A percentile compares a stretch with the other conserved stretches of the same genome.
These are phyloP conservation scores for Penicillium sp. DNA, from an alignment of 2,329 filamentous ascomycete species.

Conservation along the genomic window DNA sequence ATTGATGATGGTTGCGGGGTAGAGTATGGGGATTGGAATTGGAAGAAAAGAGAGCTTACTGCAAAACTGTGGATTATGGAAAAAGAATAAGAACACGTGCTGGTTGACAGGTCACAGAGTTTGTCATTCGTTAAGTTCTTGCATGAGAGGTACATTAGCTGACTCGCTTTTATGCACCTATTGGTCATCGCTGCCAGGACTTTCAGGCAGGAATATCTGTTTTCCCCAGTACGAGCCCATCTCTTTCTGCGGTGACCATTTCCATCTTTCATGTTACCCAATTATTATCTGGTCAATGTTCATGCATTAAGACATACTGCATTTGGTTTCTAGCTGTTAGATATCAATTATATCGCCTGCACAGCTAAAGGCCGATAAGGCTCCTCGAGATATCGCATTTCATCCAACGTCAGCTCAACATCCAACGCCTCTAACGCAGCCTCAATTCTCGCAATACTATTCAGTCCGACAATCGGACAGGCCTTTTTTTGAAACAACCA, in stretches of 20 bases:
- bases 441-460: slow-evolving; percentile 22
- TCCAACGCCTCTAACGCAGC: slow-evolving; percentile 7
- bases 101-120: not conserved
- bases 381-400: slow-evolving; percentile 9
- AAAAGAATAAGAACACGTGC: not conserved
- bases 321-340: no score
- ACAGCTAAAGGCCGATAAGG: slow-evolving; percentile 10
- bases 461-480: slow-evolving; percentile 27
- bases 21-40: not conserved
- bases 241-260: no score
- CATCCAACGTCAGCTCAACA: slow-evolving; percentile 5
- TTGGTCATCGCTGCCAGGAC: no score
- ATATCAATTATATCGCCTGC: slow-evolving; percentile 9
- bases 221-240: no score
- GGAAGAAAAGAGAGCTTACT: not conserved
- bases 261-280: no score
- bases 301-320: no score
- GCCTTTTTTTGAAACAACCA: slow-evolving; percentile 23
- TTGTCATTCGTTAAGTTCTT: no score
- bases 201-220: no score
- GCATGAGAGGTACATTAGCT: no score
- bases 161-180: no score
- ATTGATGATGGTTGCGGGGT: not conserved
- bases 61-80: not conserved
- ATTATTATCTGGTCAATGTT: no score